phyloP scores from a whole-genome alignment of 169 alveolate genomes.

The Plasmodium vinckei region DNA sequence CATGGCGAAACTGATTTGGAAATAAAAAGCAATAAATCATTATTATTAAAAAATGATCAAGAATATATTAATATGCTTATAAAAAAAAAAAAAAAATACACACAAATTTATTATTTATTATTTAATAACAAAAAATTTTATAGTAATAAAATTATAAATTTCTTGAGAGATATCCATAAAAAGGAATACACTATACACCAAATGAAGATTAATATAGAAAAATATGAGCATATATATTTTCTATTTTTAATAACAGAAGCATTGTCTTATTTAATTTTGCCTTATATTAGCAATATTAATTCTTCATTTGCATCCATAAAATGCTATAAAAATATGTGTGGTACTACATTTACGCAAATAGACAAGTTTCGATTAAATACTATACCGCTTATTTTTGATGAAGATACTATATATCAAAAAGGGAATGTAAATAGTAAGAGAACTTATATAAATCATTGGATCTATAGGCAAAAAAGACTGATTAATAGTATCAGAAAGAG shows the following conservation, averaged over 20 bases:
- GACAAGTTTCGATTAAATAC: conserved; percentile 51
- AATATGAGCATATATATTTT: conserved; percentile 68
- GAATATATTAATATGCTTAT: neutral
- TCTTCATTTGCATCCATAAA: conserved; percentile 24
- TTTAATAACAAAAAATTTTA: conserved; percentile 40
- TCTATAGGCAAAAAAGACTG: neutral
- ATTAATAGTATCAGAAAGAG: neutral
- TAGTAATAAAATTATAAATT: conserved; percentile 40
- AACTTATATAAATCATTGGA: neutral
- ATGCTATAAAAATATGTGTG: conserved; percentile 7
- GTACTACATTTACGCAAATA: conserved; percentile 2
- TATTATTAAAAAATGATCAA: neutral
- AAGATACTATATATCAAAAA: neutral
- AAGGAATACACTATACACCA: conserved; percentile 39
- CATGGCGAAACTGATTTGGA: neutral
- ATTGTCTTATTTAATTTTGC: conserved; percentile 38
- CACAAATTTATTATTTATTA: conserved; percentile 10
- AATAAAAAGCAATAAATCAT: neutral
- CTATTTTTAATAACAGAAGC: conserved; percentile 64
- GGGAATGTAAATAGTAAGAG: conserved; percentile 2
- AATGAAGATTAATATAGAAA: conserved; percentile 68
- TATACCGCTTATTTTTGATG: conserved; percentile 4
- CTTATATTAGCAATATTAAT: conserved; percentile 33
- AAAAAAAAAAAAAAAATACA: conserved; percentile 12
- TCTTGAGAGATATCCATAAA: conserved; percentile 58